Conservation (phyloP, 31 red algal genomes). For the Odonthalia washingtoniensis region DNA sequence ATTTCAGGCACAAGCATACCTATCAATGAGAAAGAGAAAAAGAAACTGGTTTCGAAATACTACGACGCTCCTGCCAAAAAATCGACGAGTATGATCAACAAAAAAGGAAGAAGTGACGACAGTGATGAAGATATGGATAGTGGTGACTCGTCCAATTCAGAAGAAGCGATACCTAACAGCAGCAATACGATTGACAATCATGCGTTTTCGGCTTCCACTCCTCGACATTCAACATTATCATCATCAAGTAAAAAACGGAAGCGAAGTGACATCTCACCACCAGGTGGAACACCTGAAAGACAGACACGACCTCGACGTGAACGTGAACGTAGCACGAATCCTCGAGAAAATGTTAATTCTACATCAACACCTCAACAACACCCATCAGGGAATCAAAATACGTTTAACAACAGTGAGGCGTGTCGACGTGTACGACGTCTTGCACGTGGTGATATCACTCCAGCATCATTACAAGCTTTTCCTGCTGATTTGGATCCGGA, state of each 20-base stretch:
- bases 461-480: slow-evolving; percentile 20
- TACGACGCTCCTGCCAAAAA: too few relatives aligned
- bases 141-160: too few relatives aligned
- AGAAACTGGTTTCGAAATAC: too few relatives aligned
- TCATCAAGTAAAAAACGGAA: slow-evolving; percentile 1
- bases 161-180: too few relatives aligned
- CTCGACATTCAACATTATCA: too few relatives aligned
- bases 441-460: slow-evolving; percentile 7
- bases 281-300: not conserved
- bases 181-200: too few relatives aligned
- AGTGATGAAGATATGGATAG: too few relatives aligned
- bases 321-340: not conserved
- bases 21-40: too few relatives aligned
- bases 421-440: slow-evolving; percentile 33
- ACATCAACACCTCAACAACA: slow-evolving; percentile 36
- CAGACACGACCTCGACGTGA: not conserved
- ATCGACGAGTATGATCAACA: too few relatives aligned
- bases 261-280: not conserved
- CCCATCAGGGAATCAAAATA: slow-evolving; percentile 42
- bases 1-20: too few relatives aligned
- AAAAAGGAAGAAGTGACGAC: too few relatives aligned
- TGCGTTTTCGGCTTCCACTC: too few relatives aligned
- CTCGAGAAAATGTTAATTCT: not conserved
- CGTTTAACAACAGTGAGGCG: slow-evolving; percentile 24
- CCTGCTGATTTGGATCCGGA: slow-evolving; percentile 67